Evolutionary conservation across 345 rosid genomes (phyloP).

Genomic region (Isatis tinctoria): DNA sequence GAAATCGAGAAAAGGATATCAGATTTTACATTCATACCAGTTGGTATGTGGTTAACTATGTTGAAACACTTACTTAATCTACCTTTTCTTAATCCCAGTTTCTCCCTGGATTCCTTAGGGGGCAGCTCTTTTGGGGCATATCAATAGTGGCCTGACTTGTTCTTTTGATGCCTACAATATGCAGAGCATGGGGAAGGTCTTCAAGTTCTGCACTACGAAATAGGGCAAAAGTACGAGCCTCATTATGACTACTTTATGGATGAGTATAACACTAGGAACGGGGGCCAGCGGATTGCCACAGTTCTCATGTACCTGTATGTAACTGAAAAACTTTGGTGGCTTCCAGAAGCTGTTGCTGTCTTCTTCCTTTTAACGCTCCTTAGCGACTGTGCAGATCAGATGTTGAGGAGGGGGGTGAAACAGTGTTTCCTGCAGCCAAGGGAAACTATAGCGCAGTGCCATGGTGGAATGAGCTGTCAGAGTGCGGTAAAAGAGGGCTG

Average conservation of each 20-base stretch:
- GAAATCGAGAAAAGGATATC: slow-evolving; percentile 82
- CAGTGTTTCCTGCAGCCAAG: slow-evolving; percentile 86
- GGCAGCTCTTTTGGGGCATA: not conserved
- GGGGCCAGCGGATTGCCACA: slow-evolving; percentile 96
- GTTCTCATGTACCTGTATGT: slow-evolving; percentile 96
- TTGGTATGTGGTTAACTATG: slow-evolving; percentile 43
- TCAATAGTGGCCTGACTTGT: not conserved
- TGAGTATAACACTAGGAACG: slow-evolving; percentile 78
- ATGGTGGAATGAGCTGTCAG: slow-evolving; percentile 90
- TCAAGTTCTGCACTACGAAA: slow-evolving; percentile 91
- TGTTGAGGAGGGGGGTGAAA: slow-evolving; percentile 98
- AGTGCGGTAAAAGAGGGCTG: slow-evolving; percentile 80
- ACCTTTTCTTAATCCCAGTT: not conserved
- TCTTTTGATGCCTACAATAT: slow-evolving; percentile 5
- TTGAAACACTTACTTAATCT: too few species aligned
- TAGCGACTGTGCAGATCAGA: slow-evolving; percentile 62
- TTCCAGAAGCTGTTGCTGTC: not conserved
- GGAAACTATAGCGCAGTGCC: slow-evolving; percentile 79
- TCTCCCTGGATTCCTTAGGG: not conserved
- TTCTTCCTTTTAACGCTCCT: slow-evolving; percentile 1
- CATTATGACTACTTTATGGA: slow-evolving; percentile 91
- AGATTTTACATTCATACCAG: slow-evolving; percentile 85
- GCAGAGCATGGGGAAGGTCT: slow-evolving; percentile 97
- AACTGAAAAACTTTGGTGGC: not conserved
- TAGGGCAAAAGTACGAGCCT: slow-evolving; percentile 92